phyloP scores from a whole-genome alignment of 495 filamentous ascomycete species.

The Mytilinidion resinicola region DNA sequence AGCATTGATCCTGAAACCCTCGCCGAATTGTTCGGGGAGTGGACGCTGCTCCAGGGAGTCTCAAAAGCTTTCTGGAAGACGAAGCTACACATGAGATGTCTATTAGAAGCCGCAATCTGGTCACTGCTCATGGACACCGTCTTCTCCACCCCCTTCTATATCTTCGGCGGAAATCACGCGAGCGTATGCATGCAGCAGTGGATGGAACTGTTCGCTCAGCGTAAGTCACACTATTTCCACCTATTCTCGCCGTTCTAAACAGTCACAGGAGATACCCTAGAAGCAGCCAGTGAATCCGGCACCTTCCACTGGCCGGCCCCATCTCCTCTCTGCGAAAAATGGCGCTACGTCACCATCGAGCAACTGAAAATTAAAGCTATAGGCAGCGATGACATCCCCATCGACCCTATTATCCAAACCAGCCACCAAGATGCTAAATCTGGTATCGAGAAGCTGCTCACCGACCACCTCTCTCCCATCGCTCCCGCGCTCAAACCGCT shows the following conservation, averaged over 20 bases:
- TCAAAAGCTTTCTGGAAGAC: conserved; percentile 1
- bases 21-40: neutral
- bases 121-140: conserved; percentile 8
- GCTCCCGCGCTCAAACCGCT: neutral
- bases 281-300: neutral
- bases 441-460: neutral
- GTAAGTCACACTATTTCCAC: neutral
- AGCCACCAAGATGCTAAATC: neutral
- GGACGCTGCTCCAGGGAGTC: neutral
- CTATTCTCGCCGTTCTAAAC: no score
- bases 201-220: neutral
- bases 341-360: neutral
- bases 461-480: neutral
- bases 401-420: neutral
- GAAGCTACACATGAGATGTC: neutral
- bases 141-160: conserved; percentile 7
- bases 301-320: neutral
- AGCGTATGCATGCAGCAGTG: neutral
- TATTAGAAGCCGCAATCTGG: conserved; percentile 13
- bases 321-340: neutral
- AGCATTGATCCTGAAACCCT: neutral
- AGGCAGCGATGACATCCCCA: neutral
- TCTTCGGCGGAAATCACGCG: neutral
- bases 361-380: neutral
- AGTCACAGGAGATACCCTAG: no score